Evolutionary conservation across 2,329 filamentous ascomycete genomes (phyloP), one percentile per base, ranked within the genome.

Genomic region (Fusarium sp.): DNA sequence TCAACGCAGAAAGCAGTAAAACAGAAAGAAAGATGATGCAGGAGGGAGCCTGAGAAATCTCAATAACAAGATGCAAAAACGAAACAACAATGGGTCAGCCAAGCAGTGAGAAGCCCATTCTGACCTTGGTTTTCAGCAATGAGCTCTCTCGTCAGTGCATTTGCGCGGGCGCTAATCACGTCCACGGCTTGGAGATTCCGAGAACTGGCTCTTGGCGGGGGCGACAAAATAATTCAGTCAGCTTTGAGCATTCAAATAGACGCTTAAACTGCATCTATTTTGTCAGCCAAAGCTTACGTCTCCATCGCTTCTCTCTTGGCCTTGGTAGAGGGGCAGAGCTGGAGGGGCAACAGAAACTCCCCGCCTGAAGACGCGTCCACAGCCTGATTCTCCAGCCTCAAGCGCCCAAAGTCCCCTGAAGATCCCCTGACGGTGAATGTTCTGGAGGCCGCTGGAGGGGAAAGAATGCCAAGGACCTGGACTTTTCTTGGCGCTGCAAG

Each of bases 381-480:
- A 49, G 30, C 45, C 59, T 56, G 43, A 47, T 48, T 64, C 30
- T 71, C 32, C 51, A 69, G 66, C 66, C 55, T 41, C 57, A 41
- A 53, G n/a, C 21, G 34, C 34, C 34, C 18, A 37, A 37, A 37
- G 34, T 53, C 48, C 62, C 62, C 68, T 64, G 54, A 20, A 56
- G 30, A 40, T 47, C 50, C 40, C 58, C 68, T 65, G 68, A 14
- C 50, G 30, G 34, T 28, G 21, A 53, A 47, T 37, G 43, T 28
- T 30, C 55, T 65, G 68, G 68, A 71, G 68, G 68, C 68, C 68
- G 63, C 63, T 65, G 45, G 21, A 54, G 45, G 45, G 21, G 25
- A 50, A 49, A 30, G n/a, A 34, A 55, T 45, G 68, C 68, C 68
- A 71, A 71, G 68, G 63, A 56, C 68, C 53, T 71, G 68, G 63